Evolutionary conservation across 2,329 filamentous ascomycete genomes (phyloP).

Genomic region (Phialophora expanda): DNA sequence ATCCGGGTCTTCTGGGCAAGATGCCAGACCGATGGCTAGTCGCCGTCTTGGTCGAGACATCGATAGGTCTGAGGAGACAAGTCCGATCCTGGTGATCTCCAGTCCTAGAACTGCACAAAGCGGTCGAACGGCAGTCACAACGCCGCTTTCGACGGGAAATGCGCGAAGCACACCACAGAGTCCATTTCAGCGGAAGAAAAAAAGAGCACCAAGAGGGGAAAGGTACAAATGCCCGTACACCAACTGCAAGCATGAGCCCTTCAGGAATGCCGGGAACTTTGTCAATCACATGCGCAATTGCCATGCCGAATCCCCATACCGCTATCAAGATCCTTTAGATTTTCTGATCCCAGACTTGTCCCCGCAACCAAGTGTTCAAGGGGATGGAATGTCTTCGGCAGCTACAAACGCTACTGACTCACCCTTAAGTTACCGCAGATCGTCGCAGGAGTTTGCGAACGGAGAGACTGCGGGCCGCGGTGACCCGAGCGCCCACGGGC

Average conservation of each 20-base stretch:
- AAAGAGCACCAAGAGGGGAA: conserved; percentile 21
- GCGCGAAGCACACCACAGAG: conserved; percentile 10
- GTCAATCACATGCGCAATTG: conserved; percentile 25
- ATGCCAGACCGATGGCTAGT: not conserved
- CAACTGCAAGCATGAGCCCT: conserved; percentile 23
- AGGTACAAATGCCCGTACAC: conserved; percentile 23
- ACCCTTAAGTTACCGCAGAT: conserved; percentile 10
- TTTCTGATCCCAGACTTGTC: conserved; percentile 18
- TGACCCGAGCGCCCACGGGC: not conserved
- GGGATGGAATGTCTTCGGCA: conserved; percentile 10
- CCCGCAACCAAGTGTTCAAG: conserved; percentile 11
- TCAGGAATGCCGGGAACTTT: conserved; percentile 26
- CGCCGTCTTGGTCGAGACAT: not conserved
- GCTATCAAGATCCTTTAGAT: conserved; percentile 14
- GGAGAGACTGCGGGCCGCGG: not conserved
- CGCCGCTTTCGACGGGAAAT: not conserved
- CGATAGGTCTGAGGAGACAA: not conserved
- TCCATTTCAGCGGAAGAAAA: conserved; percentile 7
- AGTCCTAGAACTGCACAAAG: conserved; percentile 7
- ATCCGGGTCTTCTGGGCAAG: not conserved
- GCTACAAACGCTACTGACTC: conserved; percentile 11
- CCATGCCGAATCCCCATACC: conserved; percentile 17
- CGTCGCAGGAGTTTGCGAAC: conserved; percentile 6
- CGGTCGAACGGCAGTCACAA: conserved; percentile 11
- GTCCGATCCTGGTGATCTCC: not conserved